Percentiles rank a stretch among this genome's conserved stretches.
These are phyloP conservation scores for Ganoderma sp. DNA, from an alignment of 1,284 basidiomycete genomes.

Conservation along the genomic window DNA sequence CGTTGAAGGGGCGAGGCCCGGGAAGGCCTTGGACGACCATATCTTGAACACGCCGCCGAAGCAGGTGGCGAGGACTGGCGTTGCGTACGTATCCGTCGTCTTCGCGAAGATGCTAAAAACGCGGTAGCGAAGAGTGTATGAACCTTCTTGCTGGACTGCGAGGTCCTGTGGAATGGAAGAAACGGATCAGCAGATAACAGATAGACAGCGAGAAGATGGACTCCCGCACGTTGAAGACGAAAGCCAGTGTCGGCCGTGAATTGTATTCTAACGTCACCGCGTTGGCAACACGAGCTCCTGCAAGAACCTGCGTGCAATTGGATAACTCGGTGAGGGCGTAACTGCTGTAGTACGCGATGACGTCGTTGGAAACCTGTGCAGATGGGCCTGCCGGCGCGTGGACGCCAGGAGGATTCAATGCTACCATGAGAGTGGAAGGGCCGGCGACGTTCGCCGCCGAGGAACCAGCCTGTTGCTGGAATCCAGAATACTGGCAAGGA, in stretches of 20 bases:
- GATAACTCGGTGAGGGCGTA: slow-evolving; percentile 53
- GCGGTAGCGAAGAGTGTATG: slow-evolving; percentile 38
- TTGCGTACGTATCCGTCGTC: slow-evolving; percentile 36
- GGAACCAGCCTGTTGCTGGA: background rate
- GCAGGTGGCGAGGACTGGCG: slow-evolving; percentile 71
- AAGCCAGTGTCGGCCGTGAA: slow-evolving; percentile 63
- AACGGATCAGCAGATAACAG: background rate
- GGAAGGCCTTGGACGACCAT: slow-evolving; percentile 83
- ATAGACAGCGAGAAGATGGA: slow-evolving; percentile 2
- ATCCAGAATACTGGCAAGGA: background rate
- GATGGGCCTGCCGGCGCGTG: slow-evolving; percentile 6
- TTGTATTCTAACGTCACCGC: slow-evolving; percentile 62
- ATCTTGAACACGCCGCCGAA: slow-evolving; percentile 72
- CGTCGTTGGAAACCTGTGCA: slow-evolving; percentile 31
- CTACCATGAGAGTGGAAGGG: slow-evolving; percentile 5
- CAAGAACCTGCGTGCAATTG: slow-evolving; percentile 61
- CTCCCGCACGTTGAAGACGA: slow-evolving; percentile 70
- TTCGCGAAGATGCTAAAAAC: slow-evolving; percentile 35
- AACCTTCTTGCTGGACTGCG: slow-evolving; percentile 37
- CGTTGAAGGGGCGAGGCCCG: slow-evolving; percentile 73
- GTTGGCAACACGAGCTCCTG: slow-evolving; percentile 70
- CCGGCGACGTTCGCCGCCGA: background rate
- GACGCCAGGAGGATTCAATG: background rate
- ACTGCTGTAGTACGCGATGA: slow-evolving; percentile 48
- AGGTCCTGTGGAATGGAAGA: slow-evolving; percentile 32